phyloP scores from a whole-genome alignment of 2,329 filamentous ascomycete species.

The Dothideomycetes sp. region DNA sequence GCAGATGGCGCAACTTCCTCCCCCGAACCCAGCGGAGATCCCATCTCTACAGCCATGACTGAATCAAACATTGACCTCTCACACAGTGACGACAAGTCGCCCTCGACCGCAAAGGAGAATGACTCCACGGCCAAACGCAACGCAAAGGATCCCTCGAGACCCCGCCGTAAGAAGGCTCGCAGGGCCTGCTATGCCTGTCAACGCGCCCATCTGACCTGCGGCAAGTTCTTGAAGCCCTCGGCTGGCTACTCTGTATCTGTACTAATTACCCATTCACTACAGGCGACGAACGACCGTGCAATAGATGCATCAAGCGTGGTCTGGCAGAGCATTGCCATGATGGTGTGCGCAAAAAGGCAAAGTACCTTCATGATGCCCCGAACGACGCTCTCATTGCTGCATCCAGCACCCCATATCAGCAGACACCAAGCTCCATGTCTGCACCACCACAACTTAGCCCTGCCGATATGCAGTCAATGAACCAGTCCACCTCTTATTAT shows the following conservation, averaged over 20 bases:
- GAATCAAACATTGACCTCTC: constrained; percentile 28
- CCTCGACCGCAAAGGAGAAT: constrained; percentile 17
- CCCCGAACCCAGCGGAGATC: not conserved
- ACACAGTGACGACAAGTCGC: constrained; percentile 25
- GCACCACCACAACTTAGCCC: not conserved
- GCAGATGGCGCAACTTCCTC: not conserved
- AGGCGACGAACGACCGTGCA: constrained; percentile 94
- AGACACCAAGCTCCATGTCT: not conserved
- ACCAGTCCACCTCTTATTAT: constrained; percentile 14
- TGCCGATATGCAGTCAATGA: not conserved
- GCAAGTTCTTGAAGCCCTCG: constrained; percentile 50
- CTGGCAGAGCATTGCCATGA: constrained; percentile 88
- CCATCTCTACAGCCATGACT: constrained; percentile 24
- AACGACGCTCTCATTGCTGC: constrained; percentile 73
- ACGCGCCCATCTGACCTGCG: constrained; percentile 92
- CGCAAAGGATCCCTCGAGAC: constrained; percentile 81
- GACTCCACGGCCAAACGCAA: constrained; percentile 28
- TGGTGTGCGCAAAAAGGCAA: constrained; percentile 95
- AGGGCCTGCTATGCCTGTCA: constrained; percentile 95
- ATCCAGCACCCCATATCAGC: not conserved
- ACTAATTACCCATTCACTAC: constrained; percentile 9
- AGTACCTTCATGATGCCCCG: constrained; percentile 94
- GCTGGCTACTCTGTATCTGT: not conserved
- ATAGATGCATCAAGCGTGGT: constrained; percentile 86
- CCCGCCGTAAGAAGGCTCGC: constrained; percentile 88